phyloP scores from a whole-genome alignment of 805 yeast species.

The Kodamaea jinghongensis region DNA sequence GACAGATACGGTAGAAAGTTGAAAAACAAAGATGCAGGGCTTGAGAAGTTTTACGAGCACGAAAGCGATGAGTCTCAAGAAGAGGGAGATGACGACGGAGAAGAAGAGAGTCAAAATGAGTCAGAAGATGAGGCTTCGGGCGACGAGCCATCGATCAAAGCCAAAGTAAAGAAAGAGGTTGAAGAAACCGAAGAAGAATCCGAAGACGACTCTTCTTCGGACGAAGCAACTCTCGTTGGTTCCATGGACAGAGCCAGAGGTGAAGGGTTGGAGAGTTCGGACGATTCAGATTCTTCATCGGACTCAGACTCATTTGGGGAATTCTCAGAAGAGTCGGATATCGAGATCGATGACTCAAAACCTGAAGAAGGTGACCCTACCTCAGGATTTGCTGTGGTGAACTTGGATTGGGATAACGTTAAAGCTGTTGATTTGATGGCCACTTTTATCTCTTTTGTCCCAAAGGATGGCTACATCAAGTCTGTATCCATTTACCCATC shows the following conservation, averaged over 20 bases:
- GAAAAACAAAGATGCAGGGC: constrained; percentile 44
- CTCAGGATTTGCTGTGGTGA: constrained; percentile 81
- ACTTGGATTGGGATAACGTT: constrained; percentile 97
- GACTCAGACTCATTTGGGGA: constrained; percentile 46
- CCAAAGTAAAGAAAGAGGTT: constrained; percentile 1
- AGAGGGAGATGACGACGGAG: constrained; percentile 27
- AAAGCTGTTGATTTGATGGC: constrained; percentile 85
- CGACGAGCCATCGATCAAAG: constrained; percentile 14
- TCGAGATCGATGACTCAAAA: constrained; percentile 52
- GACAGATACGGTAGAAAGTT: constrained; percentile 87
- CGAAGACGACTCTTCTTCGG: constrained; percentile 14
- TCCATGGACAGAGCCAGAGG: constrained; percentile 9
- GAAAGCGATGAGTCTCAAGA: constrained; percentile 28
- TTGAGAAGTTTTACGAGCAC: constrained; percentile 63
- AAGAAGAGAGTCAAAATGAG: constrained; percentile 13
- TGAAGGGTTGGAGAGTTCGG: constrained; percentile 18
- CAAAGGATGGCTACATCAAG: constrained; percentile 64
- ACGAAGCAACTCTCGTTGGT: not conserved
- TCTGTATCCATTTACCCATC: constrained; percentile 80
- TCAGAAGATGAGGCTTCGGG: constrained; percentile 14
- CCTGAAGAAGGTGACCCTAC: constrained; percentile 91
- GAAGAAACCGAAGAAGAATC: constrained; percentile 18
- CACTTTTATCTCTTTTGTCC: constrained; percentile 81
- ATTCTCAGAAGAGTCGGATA: constrained; percentile 46
- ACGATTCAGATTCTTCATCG: constrained; percentile 38